These are phyloP conservation scores for Ustilago loliicola DNA, from an alignment of 1,284 basidiomycete genomes.

Conservation along the genomic window DNA sequence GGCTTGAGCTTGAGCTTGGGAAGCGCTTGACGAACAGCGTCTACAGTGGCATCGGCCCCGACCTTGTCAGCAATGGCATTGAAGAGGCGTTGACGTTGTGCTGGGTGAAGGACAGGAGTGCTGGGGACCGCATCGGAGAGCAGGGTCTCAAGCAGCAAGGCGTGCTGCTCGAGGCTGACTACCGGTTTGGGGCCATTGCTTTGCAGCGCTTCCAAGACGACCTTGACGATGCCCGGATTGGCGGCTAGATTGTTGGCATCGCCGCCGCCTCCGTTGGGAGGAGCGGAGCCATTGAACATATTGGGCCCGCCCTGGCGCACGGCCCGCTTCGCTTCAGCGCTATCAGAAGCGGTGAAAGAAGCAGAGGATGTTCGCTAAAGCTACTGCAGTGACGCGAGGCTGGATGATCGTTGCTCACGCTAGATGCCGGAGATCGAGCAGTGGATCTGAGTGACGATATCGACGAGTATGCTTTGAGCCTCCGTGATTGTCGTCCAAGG, in stretches of 20 bases:
- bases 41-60: conserved; percentile 62
- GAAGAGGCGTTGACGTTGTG: conserved; percentile 61
- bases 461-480: no score
- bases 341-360: conserved; percentile 73
- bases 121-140: conserved; percentile 56
- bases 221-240: conserved; percentile 70
- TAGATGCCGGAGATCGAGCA: no score
- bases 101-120: conserved; percentile 54
- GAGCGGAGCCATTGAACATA: conserved; percentile 55
- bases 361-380: conserved; percentile 1
- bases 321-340: conserved; percentile 31
- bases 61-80: conserved; percentile 64
- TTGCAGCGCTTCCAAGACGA: conserved; percentile 77
- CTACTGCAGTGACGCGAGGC: background rate
- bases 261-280: conserved; percentile 42
- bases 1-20: conserved; percentile 57
- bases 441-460: no score
- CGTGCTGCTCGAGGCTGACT: conserved; percentile 82
- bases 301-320: conserved; percentile 51
- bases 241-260: conserved; percentile 48
- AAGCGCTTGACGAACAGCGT: conserved; percentile 65
- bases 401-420: background rate
- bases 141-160: conserved; percentile 76
- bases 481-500: no score
- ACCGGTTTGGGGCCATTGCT: conserved; percentile 78